Evolutionary conservation across 805 yeast species (phyloP).

Genomic region (Saturnispora silvae): DNA sequence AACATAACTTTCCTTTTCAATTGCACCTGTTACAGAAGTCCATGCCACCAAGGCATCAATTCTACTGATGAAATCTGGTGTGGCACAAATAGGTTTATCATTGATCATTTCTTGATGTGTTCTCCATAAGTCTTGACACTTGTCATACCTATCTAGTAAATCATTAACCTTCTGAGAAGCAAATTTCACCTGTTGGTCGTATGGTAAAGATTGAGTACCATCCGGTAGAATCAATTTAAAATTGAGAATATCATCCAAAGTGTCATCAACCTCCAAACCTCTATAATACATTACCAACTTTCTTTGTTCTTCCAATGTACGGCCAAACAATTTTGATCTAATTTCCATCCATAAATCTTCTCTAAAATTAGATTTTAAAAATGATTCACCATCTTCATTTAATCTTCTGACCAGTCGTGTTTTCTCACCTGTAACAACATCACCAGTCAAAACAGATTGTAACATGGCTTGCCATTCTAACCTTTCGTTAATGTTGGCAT

Average conservation of each 20-base stretch:
- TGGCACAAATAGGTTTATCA: conserved; percentile 64
- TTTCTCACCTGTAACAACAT: conserved; percentile 85
- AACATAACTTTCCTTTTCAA: conserved; percentile 48
- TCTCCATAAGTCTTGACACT: conserved; percentile 69
- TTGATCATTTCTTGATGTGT: conserved; percentile 65
- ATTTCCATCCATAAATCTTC: conserved; percentile 84
- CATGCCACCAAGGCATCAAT: conserved; percentile 77
- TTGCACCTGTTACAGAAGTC: conserved; percentile 64
- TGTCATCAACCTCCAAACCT: conserved; percentile 52
- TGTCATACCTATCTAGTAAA: conserved; percentile 51
- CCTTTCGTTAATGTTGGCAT: conserved; percentile 48
- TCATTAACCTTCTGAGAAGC: conserved; percentile 43
- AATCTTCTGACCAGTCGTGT: conserved; percentile 52
- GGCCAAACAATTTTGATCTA: conserved; percentile 68
- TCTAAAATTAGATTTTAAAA: conserved; percentile 44
- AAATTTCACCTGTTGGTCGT: conserved; percentile 18
- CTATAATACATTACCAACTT: conserved; percentile 59
- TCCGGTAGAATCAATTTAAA: conserved; percentile 46
- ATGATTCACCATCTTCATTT: conserved; percentile 33
- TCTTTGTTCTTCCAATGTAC: conserved; percentile 71
- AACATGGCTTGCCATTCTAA: conserved; percentile 96
- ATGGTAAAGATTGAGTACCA: conserved; percentile 11
- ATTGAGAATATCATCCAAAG: conserved; percentile 56
- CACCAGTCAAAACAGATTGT: conserved; percentile 84
- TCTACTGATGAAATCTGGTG: conserved; percentile 51